Percentiles rank a stretch among this genome's conserved stretches.
phyloP scores from a whole-genome alignment of 1,284 basidiomycete species.

The Sporisorium scitamineum region DNA sequence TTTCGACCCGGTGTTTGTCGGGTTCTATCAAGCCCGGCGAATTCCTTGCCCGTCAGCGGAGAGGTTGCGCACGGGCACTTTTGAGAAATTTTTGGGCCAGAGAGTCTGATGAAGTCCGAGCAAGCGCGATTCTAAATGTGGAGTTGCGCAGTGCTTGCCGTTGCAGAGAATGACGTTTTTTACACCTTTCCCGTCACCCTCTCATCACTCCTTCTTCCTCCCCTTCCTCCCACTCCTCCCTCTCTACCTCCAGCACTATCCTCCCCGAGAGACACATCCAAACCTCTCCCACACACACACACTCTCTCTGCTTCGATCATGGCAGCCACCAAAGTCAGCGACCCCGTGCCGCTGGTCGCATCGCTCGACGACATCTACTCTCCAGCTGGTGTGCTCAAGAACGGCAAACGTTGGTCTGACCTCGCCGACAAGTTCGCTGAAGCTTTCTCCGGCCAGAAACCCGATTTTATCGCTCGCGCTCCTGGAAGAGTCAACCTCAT shows the following conservation, averaged over 20 bases:
- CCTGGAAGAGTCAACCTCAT: conserved; percentile 68
- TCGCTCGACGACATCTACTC: conserved; percentile 61
- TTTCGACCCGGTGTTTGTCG: not conserved
- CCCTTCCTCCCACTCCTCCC: not conserved
- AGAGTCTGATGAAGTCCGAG: not conserved
- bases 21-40: conserved; percentile 1
- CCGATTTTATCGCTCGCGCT: conserved; percentile 65
- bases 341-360: conserved; percentile 58
- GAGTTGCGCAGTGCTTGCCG: not conserved
- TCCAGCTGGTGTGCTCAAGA: conserved; percentile 38
- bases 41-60: not conserved
- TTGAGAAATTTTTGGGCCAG: not conserved
- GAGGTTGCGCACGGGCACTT: not conserved
- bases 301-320: not conserved
- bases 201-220: not conserved
- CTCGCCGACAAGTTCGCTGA: conserved; percentile 47
- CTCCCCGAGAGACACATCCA: too few species aligned
- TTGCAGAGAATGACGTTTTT: not conserved
- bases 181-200: too few species aligned
- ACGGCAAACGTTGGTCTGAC: conserved; percentile 53
- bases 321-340: conserved; percentile 32
- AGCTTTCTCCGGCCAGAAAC: conserved; percentile 28
- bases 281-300: not conserved
- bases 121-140: not conserved
- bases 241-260: not conserved